Base-by-base conservation (phyloP, 2,329 filamentous ascomycete genomes). In the Pseudogymnoascus sp. region DNA sequence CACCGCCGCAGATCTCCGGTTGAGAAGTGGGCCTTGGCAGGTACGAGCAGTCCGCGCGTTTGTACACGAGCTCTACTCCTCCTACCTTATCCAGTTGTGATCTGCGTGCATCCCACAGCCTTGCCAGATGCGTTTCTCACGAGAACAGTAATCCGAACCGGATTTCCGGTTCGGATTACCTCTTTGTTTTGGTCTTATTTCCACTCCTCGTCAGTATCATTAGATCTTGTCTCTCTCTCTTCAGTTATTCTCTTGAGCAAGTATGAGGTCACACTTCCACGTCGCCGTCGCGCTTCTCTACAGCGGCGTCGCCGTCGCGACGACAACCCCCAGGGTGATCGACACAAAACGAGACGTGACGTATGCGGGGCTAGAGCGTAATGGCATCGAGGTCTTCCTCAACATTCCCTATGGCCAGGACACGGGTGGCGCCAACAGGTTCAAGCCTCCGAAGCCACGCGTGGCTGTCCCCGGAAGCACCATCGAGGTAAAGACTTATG, bases 341-440 rank as follows among this genome's bases (percentile, higher is more conserved):
- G 72, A 75, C 63, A n/a, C 61, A 5, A 64, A 45, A 13, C 62
- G 62, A 1, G 66, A 71, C 34, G 70, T 81, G 57, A 78, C 73
- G 0, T 81, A 80, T 67, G 64, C 68, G n/a, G 80, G 80, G 8
- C 67, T 80, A 19, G 63, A 72, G 8, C 75, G 77, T 65, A 79
- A 79, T 65, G 77, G 74, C 21, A 73, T 81, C 39, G 80, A 83
- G 62, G 72, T 77, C 7, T 83, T 81, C 66, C 73, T 80, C 3
- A 76, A 75, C n/a, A 79, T 82, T 21, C 77, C 75, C 0, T 82
- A 79, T 60, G 80, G 77, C 4, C 68, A 79, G 61, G 79, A 81
- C 65, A 82, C 80, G 0, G 68, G 77, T 65, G 79, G 78, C 8
- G 67, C 68, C 25, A 76, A 79, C 60, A 75, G 80, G 60, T 82